These are phyloP conservation scores for Zymoseptoria brevis DNA, from an alignment of 2,329 filamentous ascomycete species.

Conservation along the genomic window DNA sequence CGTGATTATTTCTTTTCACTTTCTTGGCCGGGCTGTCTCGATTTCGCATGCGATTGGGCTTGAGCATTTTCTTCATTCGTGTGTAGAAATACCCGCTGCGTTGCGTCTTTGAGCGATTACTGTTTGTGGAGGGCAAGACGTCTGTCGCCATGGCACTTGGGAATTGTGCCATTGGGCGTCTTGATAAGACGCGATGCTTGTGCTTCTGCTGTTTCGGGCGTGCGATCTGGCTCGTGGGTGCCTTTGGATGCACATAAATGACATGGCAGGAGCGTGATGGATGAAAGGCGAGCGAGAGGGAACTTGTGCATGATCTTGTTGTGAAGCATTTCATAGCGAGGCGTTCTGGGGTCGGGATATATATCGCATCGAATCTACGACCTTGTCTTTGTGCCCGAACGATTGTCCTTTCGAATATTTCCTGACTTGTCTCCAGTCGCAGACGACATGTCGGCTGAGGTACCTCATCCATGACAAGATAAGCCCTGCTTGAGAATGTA, in stretches of 20 bases:
- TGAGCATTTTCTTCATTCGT: background rate
- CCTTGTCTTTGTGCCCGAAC: background rate
- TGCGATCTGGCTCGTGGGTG: background rate
- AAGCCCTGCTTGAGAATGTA: too few species aligned
- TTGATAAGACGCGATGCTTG: background rate
- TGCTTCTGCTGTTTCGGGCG: background rate
- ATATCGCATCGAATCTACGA: background rate
- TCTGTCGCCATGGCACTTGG: background rate
- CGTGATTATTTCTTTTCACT: background rate
- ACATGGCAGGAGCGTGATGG: background rate
- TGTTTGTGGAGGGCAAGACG: background rate
- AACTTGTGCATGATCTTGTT: background rate
- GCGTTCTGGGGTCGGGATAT: conserved; percentile 3
- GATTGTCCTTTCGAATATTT: background rate
- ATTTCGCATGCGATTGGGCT: background rate
- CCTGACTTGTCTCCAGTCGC: background rate
- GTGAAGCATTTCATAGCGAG: conserved; percentile 9
- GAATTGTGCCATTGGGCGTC: background rate
- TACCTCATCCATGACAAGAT: too few species aligned
- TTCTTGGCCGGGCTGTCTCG: background rate
- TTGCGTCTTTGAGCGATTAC: background rate
- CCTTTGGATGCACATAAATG: background rate
- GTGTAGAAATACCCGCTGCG: background rate
- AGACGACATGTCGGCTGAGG: too few species aligned
- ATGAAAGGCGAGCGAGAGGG: background rate